Base-by-base conservation (phyloP, 345 rosid genomes). In the Aquilaria yunnanensis region DNA sequence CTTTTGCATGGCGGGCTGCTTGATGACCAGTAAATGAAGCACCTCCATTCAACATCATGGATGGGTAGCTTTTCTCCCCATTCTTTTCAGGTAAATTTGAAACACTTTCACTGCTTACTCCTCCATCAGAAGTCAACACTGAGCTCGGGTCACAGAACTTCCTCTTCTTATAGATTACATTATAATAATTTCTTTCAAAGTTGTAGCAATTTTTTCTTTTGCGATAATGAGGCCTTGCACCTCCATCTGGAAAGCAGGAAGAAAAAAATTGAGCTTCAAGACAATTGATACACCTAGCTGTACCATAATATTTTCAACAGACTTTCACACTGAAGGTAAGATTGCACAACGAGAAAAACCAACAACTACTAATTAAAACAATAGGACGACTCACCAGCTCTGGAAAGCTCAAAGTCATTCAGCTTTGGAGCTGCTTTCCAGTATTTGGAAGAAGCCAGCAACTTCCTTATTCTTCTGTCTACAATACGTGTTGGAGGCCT, bases 71-170 rank as follows among this genome's bases (percentile, higher is more conserved):
- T 70, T 78, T 78, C 43, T 67, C 73, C 32, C 68, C 66, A 55
- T 54, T 63, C 72, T 81, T 86, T 65, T 66, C 77, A 33, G 87
- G 89, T 59, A 92, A 83, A 73, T 79, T 85, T n/a, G 90, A 78
- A 75, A 82, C 93, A 74, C 95, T 94, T 75, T 83, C 95, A 61
- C 97, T 67, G 75, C 96, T 94, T 48, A 88, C 74, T 30, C 83
- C 84, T 59, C 94, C 90, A 73, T 87, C 97, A 57, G 85, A 85
- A 65, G 77, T 86, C 61, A 81, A 68, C 2, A 76, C 62, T 51
- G 80, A 76, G 61, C 86, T 76, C 72, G 64, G 72, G 57, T 76
- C 77, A 60, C 84, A 64, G 72, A 82, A 52, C 76, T 81, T 94
- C 78, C 86, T 83, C 80, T 79, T 86, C 78, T 82, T 88, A 33